Evolutionary conservation across 2,329 filamentous ascomycete genomes (phyloP).

Genomic region (Helminthosporium solani): DNA sequence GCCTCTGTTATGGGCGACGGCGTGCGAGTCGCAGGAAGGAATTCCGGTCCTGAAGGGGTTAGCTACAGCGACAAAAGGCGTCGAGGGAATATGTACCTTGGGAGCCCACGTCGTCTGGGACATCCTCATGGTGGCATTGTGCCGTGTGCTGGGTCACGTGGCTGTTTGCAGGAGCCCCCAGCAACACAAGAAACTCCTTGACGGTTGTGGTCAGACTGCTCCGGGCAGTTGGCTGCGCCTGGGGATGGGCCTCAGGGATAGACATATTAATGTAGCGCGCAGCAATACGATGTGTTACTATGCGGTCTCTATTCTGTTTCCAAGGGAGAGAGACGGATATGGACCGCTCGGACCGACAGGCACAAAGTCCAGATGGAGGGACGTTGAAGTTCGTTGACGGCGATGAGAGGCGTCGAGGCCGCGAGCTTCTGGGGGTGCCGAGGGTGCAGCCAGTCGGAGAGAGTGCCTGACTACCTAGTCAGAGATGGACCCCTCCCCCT

Average conservation of each 20-base stretch:
- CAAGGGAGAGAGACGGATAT: background rate
- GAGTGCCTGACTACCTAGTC: no score
- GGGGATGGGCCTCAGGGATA: constrained; percentile 4
- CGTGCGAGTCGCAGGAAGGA: constrained; percentile 6
- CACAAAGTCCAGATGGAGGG: constrained; percentile 1
- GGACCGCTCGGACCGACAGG: background rate
- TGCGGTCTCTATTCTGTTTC: background rate
- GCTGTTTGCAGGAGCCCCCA: constrained; percentile 24
- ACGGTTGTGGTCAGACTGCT: constrained; percentile 11
- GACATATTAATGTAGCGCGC: constrained; percentile 5
- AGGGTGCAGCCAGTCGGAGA: background rate
- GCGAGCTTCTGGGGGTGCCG: background rate
- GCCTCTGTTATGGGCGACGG: constrained; percentile 14
- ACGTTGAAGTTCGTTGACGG: background rate
- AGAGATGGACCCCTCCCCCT: no score
- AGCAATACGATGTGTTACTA: constrained; percentile 1
- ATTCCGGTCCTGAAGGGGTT: background rate
- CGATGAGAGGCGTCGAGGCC: background rate
- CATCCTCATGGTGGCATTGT: constrained; percentile 34
- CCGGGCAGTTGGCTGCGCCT: constrained; percentile 6
- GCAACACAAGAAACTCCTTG: constrained; percentile 20
- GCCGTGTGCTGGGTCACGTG: constrained; percentile 30
- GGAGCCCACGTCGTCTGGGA: constrained; percentile 16
- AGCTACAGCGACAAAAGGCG: background rate
- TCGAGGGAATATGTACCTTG: constrained; percentile 4